Conservation (phyloP, 1,139 yeast species). For the Kodamaea suecica region DNA sequence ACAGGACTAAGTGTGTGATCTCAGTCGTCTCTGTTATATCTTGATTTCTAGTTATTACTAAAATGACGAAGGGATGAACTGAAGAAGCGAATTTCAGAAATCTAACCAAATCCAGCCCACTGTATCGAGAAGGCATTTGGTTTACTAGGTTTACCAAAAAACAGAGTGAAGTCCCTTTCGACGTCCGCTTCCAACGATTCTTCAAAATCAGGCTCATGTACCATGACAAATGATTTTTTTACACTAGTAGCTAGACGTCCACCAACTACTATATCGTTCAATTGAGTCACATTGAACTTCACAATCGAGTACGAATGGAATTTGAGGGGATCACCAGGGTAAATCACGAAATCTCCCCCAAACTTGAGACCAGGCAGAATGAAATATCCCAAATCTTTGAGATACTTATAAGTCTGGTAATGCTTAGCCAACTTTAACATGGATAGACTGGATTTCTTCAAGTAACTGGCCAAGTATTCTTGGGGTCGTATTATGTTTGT, state of each 20-base stretch:
- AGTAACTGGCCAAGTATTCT: background rate
- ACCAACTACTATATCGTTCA: constrained; percentile 65
- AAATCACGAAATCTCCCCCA: constrained; percentile 85
- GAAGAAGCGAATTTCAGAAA: no score
- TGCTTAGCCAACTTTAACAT: constrained; percentile 5
- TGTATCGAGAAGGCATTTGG: constrained; percentile 58
- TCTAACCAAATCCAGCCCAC: constrained; percentile 78
- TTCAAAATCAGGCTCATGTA: constrained; percentile 27
- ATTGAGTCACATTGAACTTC: constrained; percentile 49
- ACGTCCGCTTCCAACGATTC: background rate
- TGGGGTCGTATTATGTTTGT: background rate
- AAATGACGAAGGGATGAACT: no score
- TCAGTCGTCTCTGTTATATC: no score
- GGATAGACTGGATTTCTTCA: background rate
- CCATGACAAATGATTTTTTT: constrained; percentile 77
- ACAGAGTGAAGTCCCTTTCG: background rate
- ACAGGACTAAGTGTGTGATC: no score
- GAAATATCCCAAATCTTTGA: constrained; percentile 50
- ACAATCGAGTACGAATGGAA: constrained; percentile 87
- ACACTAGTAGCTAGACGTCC: constrained; percentile 93
- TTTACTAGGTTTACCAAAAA: constrained; percentile 10
- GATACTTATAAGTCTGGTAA: constrained; percentile 21
- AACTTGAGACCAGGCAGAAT: constrained; percentile 85
- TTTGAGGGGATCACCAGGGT: constrained; percentile 92
- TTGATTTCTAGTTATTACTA: no score